phyloP scores from a whole-genome alignment of 352 stramenopile genomes.

The Pythium dissotocum region DNA sequence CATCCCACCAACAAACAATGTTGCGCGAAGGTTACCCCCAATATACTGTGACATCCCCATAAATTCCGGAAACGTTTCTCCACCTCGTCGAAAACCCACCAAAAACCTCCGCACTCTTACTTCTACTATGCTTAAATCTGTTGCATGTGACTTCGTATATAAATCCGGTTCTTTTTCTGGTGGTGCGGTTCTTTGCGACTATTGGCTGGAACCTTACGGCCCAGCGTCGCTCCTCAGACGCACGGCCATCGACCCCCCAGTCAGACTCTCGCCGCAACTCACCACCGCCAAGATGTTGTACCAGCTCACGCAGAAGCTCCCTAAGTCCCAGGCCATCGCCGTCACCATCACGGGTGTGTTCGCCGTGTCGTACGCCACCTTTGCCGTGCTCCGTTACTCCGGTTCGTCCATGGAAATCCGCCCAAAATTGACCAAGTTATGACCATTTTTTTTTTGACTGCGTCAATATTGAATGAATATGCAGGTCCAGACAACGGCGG shows the following conservation, averaged over 20 bases:
- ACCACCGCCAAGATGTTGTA: constrained; percentile 54
- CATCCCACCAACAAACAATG: no score
- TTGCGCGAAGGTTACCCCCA: no score
- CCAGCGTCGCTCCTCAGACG: constrained; percentile 30
- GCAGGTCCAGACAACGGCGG: constrained; percentile 69
- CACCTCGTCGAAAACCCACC: no score
- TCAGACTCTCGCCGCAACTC: constrained; percentile 1
- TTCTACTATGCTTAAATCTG: not conserved
- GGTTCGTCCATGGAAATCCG: constrained; percentile 37
- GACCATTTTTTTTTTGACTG: not conserved
- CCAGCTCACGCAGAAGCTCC: constrained; percentile 64
- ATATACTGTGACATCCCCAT: no score
- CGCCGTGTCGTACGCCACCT: constrained; percentile 44
- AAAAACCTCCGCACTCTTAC: no score
- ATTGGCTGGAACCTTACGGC: constrained; percentile 37
- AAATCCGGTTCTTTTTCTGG: constrained; percentile 1
- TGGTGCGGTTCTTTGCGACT: constrained; percentile 54
- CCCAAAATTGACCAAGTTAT: constrained; percentile 5
- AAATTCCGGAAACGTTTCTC: no score
- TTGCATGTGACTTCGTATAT: not conserved
- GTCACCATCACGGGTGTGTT: constrained; percentile 43
- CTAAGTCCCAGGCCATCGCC: constrained; percentile 57
- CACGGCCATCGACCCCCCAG: constrained; percentile 15
- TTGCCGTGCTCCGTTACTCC: constrained; percentile 61
- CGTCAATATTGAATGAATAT: not conserved